phyloP scores from a whole-genome alignment of 345 rosid species.

The Rubroshorea leprosula region DNA sequence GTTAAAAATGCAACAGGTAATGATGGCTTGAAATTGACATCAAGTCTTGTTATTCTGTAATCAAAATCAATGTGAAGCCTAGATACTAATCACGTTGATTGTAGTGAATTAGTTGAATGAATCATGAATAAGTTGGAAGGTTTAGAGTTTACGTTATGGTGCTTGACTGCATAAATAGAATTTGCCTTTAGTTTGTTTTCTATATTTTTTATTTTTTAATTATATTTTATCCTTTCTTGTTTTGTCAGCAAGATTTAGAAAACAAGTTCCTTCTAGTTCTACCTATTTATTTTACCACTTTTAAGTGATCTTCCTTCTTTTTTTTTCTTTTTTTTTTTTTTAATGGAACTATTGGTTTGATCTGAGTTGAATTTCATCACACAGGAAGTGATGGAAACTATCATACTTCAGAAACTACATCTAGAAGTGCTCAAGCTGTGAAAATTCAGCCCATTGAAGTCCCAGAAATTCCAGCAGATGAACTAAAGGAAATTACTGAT shows the following conservation, averaged over 20 bases:
- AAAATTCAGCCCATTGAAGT: conserved; percentile 74
- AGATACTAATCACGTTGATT: neutral
- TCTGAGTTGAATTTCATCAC: neutral
- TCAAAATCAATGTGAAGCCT: neutral
- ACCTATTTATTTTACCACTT: neutral
- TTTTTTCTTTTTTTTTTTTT: too few relatives aligned
- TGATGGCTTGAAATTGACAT: neutral
- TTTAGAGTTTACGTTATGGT: neutral
- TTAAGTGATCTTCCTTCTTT: too few relatives aligned
- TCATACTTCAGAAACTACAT: conserved; percentile 45
- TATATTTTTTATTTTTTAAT: too few relatives aligned
- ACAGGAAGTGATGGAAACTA: conserved; percentile 46
- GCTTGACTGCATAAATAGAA: neutral
- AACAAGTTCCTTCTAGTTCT: neutral
- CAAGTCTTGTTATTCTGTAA: neutral
- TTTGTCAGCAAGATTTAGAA: neutral
- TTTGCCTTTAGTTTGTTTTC: neutral
- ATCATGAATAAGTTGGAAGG: neutral
- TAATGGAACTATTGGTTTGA: neutral
- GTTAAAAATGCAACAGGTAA: conserved; percentile 63
- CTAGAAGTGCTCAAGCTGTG: conserved; percentile 46
- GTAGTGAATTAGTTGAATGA: neutral
- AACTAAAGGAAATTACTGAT: conserved; percentile 56
- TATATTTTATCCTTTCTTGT: too few relatives aligned
- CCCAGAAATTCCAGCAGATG: conserved; percentile 44